Evolutionary conservation across 2,329 filamentous ascomycete species (phyloP).

Genomic region (Talaromyces sp.): DNA sequence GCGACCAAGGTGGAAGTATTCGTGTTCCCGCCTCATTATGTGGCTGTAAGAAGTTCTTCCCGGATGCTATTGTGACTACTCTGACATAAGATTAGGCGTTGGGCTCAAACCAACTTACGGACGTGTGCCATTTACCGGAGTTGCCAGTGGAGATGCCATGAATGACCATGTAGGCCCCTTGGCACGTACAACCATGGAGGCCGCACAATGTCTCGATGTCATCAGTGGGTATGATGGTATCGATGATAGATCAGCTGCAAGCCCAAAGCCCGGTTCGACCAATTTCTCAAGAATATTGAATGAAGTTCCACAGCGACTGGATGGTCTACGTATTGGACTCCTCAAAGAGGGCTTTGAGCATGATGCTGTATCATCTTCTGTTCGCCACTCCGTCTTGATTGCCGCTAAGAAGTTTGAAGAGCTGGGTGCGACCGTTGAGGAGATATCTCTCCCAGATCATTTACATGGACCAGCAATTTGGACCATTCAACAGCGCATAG

Average conservation of each 20-base stretch:
- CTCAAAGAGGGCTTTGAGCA: constrained; percentile 51
- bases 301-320: constrained; percentile 11
- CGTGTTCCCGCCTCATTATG: constrained; percentile 48
- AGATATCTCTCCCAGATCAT: constrained; percentile 56
- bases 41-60: constrained; percentile 28
- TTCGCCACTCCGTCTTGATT: constrained; percentile 45
- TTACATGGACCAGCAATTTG: constrained; percentile 51
- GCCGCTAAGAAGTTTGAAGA: constrained; percentile 47
- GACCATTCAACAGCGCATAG: constrained; percentile 46
- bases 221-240: constrained; percentile 55
- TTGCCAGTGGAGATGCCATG: constrained; percentile 52
- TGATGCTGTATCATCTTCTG: constrained; percentile 42
- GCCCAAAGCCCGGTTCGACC: constrained; percentile 27
- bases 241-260: constrained; percentile 49
- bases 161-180: constrained; percentile 57
- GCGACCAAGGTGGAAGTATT: constrained; percentile 39
- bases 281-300: constrained; percentile 17
- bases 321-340: constrained; percentile 42
- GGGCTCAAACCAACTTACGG: constrained; percentile 58
- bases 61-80: too few species aligned
- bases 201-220: constrained; percentile 48
- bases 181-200: constrained; percentile 44
- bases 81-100: constrained; percentile 27
- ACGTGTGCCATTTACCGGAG: constrained; percentile 56
- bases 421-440: constrained; percentile 54